Evolutionary conservation across 2,329 filamentous ascomycete genomes (phyloP), one percentile per base, ranked within the genome.

Genomic region (Sarocladium oryzae): DNA sequence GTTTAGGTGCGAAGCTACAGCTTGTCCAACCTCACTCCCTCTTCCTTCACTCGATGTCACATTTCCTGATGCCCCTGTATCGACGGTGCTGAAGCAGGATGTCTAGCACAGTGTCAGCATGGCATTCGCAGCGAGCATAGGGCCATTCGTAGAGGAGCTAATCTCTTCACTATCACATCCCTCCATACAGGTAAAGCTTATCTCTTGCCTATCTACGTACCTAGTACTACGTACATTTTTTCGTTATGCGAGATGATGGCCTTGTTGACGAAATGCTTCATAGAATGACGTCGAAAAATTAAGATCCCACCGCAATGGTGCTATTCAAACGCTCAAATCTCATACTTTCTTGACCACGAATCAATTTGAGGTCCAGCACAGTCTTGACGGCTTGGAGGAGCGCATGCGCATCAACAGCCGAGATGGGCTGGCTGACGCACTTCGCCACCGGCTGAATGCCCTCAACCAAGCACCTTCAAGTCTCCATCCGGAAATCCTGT

Each of bases 401-500:
- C 90, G 92, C 59, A 93, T 96, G 59, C 79, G 83, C 28, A 77
- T 97, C 51, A 77, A 89, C 45, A 85, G 87, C 61, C 82, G 88
- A 55, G 91, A 96, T 59, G 82, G 81, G 35, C 71, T 96, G 23
- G 89, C 89, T 11, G 84, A 91, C 52, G 82, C 85, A 53, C 68
- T 96, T 36, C 70, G 75, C 6, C 63, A 71, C 49, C 55, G 86
- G 13, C 48, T 53, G 18, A 38, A 53, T n/a, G 28, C 21, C 21
- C 50, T 55, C 4, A 30, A 52, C 13, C 49, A 28, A 24, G n/a
- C 35, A 6, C 48, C 76, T 9, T 62, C 76, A 38, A 83, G 82
- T 66, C 92, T 82, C 78, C 81, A 82, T 5, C 90, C 91, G 0
- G 93, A 97, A 58, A 75, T 88, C 13, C 71, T 97, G 13, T 84